These are phyloP conservation scores for Hericium alpestre DNA, from an alignment of 768 basidiomycete genomes.

Conservation along the genomic window DNA sequence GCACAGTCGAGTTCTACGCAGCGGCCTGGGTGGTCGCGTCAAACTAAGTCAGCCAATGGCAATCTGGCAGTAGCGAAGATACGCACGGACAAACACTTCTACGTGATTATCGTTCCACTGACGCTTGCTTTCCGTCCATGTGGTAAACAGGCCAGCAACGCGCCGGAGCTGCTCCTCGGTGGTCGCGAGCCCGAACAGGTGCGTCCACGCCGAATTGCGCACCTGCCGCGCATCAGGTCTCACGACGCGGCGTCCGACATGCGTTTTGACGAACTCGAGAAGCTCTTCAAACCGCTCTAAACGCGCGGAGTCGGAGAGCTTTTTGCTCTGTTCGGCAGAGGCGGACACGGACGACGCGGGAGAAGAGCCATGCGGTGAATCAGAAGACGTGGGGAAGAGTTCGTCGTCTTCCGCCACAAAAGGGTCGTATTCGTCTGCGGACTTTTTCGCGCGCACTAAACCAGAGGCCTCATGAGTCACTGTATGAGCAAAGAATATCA, in stretches of 20 bases:
- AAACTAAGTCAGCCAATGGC: not conserved
- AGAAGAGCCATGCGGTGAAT: not conserved
- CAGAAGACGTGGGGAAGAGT: not conserved
- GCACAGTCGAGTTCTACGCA: constrained; percentile 49
- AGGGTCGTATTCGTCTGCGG: not conserved
- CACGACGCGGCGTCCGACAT: not conserved
- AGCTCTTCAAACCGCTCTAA: constrained; percentile 5
- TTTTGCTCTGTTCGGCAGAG: not conserved
- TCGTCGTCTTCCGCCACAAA: not conserved
- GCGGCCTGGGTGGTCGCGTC: constrained; percentile 35
- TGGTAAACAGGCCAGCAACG: constrained; percentile 5
- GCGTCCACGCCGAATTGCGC: constrained; percentile 9
- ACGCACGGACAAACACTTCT: constrained; percentile 10
- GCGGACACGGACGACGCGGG: not conserved
- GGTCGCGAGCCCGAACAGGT: constrained; percentile 13
- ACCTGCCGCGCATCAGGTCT: constrained; percentile 1
- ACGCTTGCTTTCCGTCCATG: constrained; percentile 6
- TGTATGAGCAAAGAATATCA: no score
- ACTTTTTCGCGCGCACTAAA: no score
- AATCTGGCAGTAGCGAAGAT: not conserved
- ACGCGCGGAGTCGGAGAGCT: not conserved
- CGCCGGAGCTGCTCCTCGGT: constrained; percentile 4
- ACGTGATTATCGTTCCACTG: constrained; percentile 5
- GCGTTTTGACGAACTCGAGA: constrained; percentile 2
- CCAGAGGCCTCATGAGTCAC: no score